Conservation (phyloP, 345 rosid species). For the Syzygium jambos region DNA sequence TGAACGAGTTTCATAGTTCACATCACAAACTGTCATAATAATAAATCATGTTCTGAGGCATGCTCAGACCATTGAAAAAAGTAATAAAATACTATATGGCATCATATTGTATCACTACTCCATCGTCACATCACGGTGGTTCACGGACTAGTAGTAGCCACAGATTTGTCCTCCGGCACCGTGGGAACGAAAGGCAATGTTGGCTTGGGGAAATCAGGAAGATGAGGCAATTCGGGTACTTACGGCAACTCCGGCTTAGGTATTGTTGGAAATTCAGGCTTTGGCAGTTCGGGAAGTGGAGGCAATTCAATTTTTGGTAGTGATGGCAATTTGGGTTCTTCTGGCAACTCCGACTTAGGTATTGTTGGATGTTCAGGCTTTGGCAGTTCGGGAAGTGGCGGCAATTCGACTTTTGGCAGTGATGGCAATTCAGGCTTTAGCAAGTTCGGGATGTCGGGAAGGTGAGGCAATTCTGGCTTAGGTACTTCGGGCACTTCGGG, state of each 20-base stretch:
- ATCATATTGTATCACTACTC: neutral
- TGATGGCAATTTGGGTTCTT: neutral
- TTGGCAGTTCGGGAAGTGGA: neutral
- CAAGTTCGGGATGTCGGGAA: neutral
- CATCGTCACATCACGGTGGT: neutral
- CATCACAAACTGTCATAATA: neutral
- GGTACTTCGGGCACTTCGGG: neutral
- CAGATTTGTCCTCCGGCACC: neutral
- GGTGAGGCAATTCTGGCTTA: neutral
- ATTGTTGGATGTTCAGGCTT: neutral
- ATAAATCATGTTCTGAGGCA: neutral
- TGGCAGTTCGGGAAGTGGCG: neutral
- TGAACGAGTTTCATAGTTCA: neutral
- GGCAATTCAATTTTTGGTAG: neutral
- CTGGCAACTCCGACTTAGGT: neutral
- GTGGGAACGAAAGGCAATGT: neutral
- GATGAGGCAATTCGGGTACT: neutral
- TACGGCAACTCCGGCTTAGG: neutral
- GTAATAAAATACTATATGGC: neutral
- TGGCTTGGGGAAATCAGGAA: constrained; percentile 1
- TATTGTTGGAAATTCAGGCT: neutral
- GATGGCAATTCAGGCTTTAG: neutral
- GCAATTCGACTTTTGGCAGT: neutral
- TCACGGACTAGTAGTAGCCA: neutral
- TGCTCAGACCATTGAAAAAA: neutral